phyloP scores from a whole-genome alignment of 345 rosid species.

The Psidium friedrichsthalianum region DNA sequence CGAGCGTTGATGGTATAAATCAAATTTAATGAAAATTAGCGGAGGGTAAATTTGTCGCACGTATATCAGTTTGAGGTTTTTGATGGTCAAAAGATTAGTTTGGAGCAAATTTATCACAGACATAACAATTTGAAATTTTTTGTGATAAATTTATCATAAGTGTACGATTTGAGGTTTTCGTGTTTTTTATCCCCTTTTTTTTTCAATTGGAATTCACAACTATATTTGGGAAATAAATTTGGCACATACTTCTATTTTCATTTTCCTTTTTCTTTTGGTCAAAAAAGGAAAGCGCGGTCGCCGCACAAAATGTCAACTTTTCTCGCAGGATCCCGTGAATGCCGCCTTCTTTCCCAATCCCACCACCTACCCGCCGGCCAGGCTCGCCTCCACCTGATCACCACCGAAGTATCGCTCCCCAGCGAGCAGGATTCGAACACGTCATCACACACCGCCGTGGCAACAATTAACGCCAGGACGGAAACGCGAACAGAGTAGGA shows the following conservation, averaged over 20 bases:
- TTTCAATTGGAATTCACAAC: background rate
- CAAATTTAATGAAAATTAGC: no score
- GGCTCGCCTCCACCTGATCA: background rate
- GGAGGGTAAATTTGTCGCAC: no score
- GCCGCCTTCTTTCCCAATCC: background rate
- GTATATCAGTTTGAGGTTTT: no score
- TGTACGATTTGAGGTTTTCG: no score
- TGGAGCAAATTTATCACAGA: no score
- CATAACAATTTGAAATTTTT: no score
- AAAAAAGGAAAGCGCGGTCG: background rate
- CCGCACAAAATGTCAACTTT: background rate
- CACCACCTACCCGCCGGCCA: background rate
- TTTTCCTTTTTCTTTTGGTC: background rate
- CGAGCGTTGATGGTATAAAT: no score
- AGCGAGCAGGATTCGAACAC: background rate
- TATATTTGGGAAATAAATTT: background rate
- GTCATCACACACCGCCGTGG: accelerated
- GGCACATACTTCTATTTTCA: background rate
- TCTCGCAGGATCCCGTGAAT: background rate
- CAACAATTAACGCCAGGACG: background rate
- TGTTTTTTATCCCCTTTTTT: no score
- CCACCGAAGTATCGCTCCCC: background rate
- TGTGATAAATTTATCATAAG: no score
- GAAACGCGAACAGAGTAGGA: accelerated
- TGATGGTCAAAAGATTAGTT: no score